Evolutionary conservation across 1,139 yeast genomes (phyloP).

Genomic region (Geotrichum restrictum): DNA sequence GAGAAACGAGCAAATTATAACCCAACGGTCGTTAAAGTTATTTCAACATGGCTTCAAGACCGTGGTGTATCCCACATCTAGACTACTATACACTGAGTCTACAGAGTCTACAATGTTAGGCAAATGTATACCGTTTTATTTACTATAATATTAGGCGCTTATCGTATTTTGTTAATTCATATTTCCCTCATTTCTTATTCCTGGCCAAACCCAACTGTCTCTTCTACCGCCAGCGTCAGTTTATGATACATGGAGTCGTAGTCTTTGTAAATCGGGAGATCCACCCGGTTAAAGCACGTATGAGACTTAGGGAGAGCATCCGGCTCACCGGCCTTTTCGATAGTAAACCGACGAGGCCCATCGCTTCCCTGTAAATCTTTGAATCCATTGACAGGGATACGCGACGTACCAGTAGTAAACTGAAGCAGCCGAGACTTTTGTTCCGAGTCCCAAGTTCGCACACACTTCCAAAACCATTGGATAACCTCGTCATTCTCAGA

Average conservation of each 20-base stretch:
- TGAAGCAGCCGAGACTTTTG: slow-evolving; percentile 93
- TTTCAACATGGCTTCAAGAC: slow-evolving; percentile 6
- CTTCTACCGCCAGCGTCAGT: slow-evolving; percentile 83
- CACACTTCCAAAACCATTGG: slow-evolving; percentile 98
- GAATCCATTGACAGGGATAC: slow-evolving; percentile 98
- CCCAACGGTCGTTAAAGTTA: slow-evolving; percentile 13
- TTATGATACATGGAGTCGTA: slow-evolving; percentile 75
- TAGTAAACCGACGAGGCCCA: slow-evolving; percentile 97
- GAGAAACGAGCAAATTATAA: slow-evolving; percentile 21
- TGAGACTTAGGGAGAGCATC: slow-evolving; percentile 95
- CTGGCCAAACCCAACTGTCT: slow-evolving; percentile 94
- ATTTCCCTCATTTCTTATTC: slow-evolving; percentile 47
- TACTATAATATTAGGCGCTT: background rate
- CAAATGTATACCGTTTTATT: too few relatives aligned
- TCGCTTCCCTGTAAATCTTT: slow-evolving; percentile 97
- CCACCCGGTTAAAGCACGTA: slow-evolving; percentile 91
- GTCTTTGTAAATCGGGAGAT: slow-evolving; percentile 77
- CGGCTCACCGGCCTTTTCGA: slow-evolving; percentile 94
- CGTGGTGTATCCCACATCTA: background rate
- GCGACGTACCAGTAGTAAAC: slow-evolving; percentile 96
- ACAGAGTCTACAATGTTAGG: too few relatives aligned
- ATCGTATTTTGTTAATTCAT: background rate
- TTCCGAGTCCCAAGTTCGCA: slow-evolving; percentile 91
- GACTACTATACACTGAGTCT: too few relatives aligned
- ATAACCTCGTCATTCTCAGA: slow-evolving; percentile 94